Base-by-base conservation (phyloP, 768 basidiomycete species). In the Suillus americanus region DNA sequence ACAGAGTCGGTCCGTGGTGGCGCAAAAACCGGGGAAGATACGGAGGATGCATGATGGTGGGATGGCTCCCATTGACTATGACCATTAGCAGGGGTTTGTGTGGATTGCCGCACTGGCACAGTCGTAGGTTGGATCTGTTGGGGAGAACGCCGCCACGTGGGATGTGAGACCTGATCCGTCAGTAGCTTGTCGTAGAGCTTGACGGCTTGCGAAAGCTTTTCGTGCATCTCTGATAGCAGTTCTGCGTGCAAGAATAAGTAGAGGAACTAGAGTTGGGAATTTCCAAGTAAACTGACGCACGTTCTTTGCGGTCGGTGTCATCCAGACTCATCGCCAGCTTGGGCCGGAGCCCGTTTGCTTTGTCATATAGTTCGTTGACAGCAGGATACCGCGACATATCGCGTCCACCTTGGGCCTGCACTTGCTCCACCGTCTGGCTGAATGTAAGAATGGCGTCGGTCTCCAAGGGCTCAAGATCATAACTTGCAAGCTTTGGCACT, bases 141-240 rank as follows among this genome's bases (percentile, higher is more conserved):
- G 45, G 74, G 65, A 16, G 73, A 62, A 50, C 66, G 75, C 48
- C 86, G 79, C 88, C 90, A 91, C 46, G 85, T 80, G 1, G 90
- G 90, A 48, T 86, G 87, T 3, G 89, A 82, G 13, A 95, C 82
- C 72, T 96, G 92, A 67, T 92, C 85, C 30, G 95, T 95, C 50
- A 97, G 79, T 25, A 97, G 80, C 62, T 90, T 86, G 68, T 98
- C 96, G 73, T 98, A 99, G 4, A 97, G 79, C 72, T 91, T 90
- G 53, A 98, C 94, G 0, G 94, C 95, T 74, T 97, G 87, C 0
- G 94, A 92, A 12, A 99, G 77, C 76, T 98, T 97, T 55, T 91
- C 90, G 70, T 98, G 92, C 95, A 99, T 98, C 57, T 98, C 95
- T 8, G 87, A 81, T 41, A 99, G 80, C 73, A 96, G 82, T 75